Evolutionary conservation across 2,329 filamentous ascomycete genomes (phyloP).

Genomic region (Botryosphaeria agaves): DNA sequence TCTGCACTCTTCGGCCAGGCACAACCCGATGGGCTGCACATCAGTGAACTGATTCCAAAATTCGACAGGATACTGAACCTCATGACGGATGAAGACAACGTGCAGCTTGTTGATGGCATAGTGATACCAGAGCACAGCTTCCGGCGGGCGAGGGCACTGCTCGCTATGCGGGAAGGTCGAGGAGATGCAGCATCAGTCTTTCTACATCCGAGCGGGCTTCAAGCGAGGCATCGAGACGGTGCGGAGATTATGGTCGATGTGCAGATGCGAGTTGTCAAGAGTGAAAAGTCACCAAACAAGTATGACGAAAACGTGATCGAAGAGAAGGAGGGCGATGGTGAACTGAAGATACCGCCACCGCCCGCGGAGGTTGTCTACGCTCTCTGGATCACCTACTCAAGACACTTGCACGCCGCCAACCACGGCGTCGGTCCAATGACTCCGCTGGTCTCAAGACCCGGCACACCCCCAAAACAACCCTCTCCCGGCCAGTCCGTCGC

Average conservation of each 20-base stretch:
- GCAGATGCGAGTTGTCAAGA: slow-evolving; percentile 91
- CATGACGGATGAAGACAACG: slow-evolving; percentile 70
- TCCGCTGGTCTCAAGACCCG: slow-evolving; percentile 42
- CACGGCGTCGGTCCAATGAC: slow-evolving; percentile 44
- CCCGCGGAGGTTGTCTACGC: slow-evolving; percentile 69
- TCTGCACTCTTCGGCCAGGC: slow-evolving; percentile 82
- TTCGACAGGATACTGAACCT: slow-evolving; percentile 74
- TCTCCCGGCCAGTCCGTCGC: slow-evolving; percentile 51
- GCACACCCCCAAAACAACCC: slow-evolving; percentile 61
- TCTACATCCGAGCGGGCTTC: slow-evolving; percentile 65
- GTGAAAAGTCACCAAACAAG: slow-evolving; percentile 48
- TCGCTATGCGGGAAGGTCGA: slow-evolving; percentile 68
- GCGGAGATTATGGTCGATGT: slow-evolving; percentile 86
- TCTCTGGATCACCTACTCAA: slow-evolving; percentile 92
- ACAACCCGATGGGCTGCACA: slow-evolving; percentile 60
- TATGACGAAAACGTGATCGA: slow-evolving; percentile 47
- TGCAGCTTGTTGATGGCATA: slow-evolving; percentile 77
- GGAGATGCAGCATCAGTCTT: slow-evolving; percentile 63
- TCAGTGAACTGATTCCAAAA: slow-evolving; percentile 66
- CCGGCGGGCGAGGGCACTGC: slow-evolving; percentile 67
- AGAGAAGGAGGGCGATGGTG: slow-evolving; percentile 37
- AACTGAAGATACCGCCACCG: too few relatives aligned
- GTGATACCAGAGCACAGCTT: slow-evolving; percentile 95
- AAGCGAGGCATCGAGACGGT: slow-evolving; percentile 77
- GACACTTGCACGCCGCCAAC: slow-evolving; percentile 68